A percentile compares a stretch with the other conserved stretches of the same genome.
phyloP scores from a whole-genome alignment of 2,329 filamentous ascomycete species.

The Penicillium olsonii region DNA sequence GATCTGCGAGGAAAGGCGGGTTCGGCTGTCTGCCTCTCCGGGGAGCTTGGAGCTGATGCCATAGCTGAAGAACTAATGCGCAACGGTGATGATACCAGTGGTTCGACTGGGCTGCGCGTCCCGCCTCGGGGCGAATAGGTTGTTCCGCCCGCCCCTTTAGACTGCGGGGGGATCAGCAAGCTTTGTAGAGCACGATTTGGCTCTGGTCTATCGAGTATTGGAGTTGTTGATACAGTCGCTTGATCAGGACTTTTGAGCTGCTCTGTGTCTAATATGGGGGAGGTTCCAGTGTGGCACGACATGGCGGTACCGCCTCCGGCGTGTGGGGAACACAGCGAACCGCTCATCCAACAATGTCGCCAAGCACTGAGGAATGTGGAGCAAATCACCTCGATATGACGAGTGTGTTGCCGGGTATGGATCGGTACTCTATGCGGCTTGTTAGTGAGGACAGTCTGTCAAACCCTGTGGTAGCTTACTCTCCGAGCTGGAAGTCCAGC shows the following conservation, averaged over 20 bases:
- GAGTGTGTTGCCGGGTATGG: constrained; percentile 6
- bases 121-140: constrained; percentile 27
- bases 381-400: constrained; percentile 19
- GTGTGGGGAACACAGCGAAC: constrained; percentile 24
- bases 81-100: constrained; percentile 34
- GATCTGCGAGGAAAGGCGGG: constrained; percentile 35
- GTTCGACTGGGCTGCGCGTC: constrained; percentile 26
- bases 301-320: constrained; percentile 33
- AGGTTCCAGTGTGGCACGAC: constrained; percentile 28
- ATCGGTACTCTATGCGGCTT: not conserved
- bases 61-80: constrained; percentile 34
- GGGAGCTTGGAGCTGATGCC: constrained; percentile 35
- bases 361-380: constrained; percentile 24
- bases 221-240: not conserved
- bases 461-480: not conserved
- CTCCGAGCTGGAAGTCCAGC: not conserved
- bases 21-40: constrained; percentile 29
- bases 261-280: constrained; percentile 70
- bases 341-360: constrained; percentile 19
- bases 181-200: constrained; percentile 66
- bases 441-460: constrained; percentile 5
- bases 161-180: constrained; percentile 53
- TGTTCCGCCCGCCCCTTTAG: constrained; percentile 40
- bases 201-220: not conserved
- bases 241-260: not conserved